Percentiles rank a stretch among this genome's conserved stretches.
phyloP scores from a whole-genome alignment of 148 eudicot genomes.

The Oxyria digyna region DNA sequence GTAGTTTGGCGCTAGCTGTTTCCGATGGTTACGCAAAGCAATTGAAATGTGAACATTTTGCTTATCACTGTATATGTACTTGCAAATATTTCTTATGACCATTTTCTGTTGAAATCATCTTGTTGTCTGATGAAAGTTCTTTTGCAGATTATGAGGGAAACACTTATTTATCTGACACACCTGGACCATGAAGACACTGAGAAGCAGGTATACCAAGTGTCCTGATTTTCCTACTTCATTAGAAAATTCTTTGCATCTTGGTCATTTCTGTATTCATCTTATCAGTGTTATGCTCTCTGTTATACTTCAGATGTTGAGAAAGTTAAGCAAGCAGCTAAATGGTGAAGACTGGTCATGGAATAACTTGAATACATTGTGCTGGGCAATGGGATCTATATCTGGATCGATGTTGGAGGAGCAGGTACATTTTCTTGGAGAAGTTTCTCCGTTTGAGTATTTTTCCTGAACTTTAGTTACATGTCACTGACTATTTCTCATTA shows the following conservation, averaged over 20 bases:
- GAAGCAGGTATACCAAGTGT: conserved; percentile 55
- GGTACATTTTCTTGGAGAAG: conserved; percentile 22
- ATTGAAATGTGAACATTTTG: neutral
- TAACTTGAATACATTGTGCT: conserved; percentile 89
- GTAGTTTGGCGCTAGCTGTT: neutral
- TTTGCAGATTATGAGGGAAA: conserved; percentile 95
- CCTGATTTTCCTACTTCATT: neutral
- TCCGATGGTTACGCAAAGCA: neutral
- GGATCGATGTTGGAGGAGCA: conserved; percentile 99
- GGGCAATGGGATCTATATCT: conserved; percentile 99
- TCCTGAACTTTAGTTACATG: neutral
- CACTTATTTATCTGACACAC: conserved; percentile 82
- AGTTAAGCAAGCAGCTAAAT: conserved; percentile 69
- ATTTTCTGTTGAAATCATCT: neutral
- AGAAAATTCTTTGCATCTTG: neutral
- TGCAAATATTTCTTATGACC: neutral
- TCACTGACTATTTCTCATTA: neutral
- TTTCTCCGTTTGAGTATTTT: neutral
- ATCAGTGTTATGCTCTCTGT: neutral
- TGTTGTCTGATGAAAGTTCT: neutral
- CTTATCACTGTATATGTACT: neutral
- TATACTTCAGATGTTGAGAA: conserved; percentile 63
- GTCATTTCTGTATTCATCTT: neutral
- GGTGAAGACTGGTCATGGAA: conserved; percentile 99
- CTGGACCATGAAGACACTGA: conserved; percentile 99